Percentiles rank a stretch among this genome's conserved stretches.
phyloP scores from a whole-genome alignment of 225 moss, liverwort and hornwort genomes.

The Sphagnum contortum region DNA sequence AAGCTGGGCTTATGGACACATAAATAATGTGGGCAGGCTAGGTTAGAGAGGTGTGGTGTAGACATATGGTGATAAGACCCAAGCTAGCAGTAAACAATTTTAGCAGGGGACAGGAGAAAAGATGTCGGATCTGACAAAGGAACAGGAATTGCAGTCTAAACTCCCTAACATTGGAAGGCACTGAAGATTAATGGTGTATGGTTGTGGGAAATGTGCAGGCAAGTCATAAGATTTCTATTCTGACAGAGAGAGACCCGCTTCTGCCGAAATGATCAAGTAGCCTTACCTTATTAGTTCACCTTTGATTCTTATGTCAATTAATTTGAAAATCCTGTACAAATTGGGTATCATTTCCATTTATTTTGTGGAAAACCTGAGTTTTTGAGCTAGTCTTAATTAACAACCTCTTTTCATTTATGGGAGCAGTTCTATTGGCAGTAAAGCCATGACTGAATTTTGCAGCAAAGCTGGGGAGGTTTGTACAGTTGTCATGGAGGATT shows the following conservation, averaged over 20 bases:
- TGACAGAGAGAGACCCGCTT: slow-evolving; percentile 8
- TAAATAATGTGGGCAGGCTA: too few relatives aligned
- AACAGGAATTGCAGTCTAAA: too few relatives aligned
- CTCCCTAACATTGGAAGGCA: too few relatives aligned
- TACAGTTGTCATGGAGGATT: too few relatives aligned
- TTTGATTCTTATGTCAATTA: background rate
- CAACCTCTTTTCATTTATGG: background rate
- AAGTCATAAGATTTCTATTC: slow-evolving; percentile 5
- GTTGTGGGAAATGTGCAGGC: slow-evolving; percentile 4
- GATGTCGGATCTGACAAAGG: too few relatives aligned
- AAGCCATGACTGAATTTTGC: too few relatives aligned
- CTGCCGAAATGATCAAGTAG: background rate
- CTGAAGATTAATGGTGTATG: too few relatives aligned
- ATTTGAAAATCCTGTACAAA: slow-evolving; percentile 2
- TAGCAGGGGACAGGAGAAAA: background rate
- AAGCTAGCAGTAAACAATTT: background rate
- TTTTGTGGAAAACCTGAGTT: background rate
- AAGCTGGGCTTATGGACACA: too few relatives aligned
- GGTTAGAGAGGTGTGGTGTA: too few relatives aligned
- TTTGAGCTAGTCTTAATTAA: background rate
- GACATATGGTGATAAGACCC: too few relatives aligned
- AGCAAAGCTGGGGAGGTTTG: too few relatives aligned
- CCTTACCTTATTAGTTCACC: background rate
- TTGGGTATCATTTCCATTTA: background rate
- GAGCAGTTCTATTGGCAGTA: too few relatives aligned